Conservation (phyloP, 2,329 filamentous ascomycete species). For the Xylariaceae sp. region DNA sequence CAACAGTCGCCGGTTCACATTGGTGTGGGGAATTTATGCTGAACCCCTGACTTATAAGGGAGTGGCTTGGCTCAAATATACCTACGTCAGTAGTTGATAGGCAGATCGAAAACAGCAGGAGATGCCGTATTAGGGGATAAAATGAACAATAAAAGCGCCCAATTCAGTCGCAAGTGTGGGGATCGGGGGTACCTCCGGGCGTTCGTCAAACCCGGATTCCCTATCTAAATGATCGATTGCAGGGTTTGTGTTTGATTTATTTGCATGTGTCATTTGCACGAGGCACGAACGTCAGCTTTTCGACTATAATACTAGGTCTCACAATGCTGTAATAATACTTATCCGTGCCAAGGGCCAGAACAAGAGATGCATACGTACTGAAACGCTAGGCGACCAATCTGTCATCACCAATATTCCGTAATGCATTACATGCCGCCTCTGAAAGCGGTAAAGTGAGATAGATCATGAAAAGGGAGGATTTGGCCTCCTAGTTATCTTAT, state of each 20-base stretch:
- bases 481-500: conserved; percentile 11
- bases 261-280: too few species aligned
- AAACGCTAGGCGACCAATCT: not conserved
- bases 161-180: too few species aligned
- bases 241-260: too few species aligned
- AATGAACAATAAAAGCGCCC: not conserved
- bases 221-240: not conserved
- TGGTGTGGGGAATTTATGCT: too few species aligned
- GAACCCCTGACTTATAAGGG: too few species aligned
- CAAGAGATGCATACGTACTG: not conserved
- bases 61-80: too few species aligned
- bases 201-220: not conserved
- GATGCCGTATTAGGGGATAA: too few species aligned
- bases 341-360: conserved; percentile 12
- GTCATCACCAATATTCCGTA: conserved; percentile 4
- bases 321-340: not conserved
- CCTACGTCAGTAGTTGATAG: too few species aligned
- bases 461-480: conserved; percentile 13
- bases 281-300: not conserved
- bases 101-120: conserved; percentile 5
- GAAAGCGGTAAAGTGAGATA: not conserved
- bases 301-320: not conserved
- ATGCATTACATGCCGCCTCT: conserved; percentile 1
- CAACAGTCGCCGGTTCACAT: too few species aligned
- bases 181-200: not conserved